A percentile compares a stretch with the other conserved stretches of the same genome.
Evolutionary conservation across 129 eudicot species (phyloP).

Genomic region (Centaurea solstitialis): DNA sequence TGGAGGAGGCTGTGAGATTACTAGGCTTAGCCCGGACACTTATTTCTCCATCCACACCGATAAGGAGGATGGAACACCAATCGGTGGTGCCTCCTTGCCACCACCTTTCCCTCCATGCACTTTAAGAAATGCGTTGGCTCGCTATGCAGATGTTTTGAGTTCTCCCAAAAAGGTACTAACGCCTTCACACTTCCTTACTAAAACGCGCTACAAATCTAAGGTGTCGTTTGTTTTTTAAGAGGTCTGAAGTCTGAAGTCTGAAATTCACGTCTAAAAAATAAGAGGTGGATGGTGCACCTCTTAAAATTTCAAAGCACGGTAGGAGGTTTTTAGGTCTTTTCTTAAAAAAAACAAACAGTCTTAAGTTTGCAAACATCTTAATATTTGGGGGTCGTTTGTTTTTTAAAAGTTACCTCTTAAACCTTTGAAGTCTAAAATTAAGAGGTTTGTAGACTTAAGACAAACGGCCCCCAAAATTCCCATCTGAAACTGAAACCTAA

Average conservation of each 20-base stretch:
- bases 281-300: no score
- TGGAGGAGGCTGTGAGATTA: constrained; percentile 73
- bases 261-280: no score
- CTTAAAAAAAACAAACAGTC: no score
- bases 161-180: constrained; percentile 54
- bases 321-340: no score
- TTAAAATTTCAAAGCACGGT: no score
- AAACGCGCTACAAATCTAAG: not conserved
- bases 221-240: no score
- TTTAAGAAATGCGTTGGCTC: constrained; percentile 64
- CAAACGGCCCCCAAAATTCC: not conserved
- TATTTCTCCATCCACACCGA: constrained; percentile 74
- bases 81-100: constrained; percentile 67
- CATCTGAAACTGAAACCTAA: not conserved
- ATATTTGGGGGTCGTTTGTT: no score
- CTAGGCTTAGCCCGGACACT: constrained; percentile 49
- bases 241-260: no score
- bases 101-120: constrained; percentile 90
- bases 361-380: no score
- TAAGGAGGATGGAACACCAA: constrained; percentile 76
- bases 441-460: no score
- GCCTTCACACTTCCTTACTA: not conserved
- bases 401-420: no score
- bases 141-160: constrained; percentile 76
- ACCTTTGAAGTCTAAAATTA: no score